Conservation (phyloP, 768 basidiomycete species). For the Calocybe gangraenosa region DNA sequence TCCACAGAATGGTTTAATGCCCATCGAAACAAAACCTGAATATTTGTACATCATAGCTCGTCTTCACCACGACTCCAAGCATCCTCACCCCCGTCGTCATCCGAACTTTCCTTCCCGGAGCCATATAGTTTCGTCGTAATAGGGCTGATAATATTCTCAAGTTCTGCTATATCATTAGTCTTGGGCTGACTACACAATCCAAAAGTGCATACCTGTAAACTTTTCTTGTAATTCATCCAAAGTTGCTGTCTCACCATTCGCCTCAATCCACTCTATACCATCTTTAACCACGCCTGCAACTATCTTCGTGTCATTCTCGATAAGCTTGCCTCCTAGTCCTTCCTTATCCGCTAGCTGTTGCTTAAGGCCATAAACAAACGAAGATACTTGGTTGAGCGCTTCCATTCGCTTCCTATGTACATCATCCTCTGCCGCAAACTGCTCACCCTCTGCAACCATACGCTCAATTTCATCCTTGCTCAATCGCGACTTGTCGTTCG, state of each 20-base stretch:
- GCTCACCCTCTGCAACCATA: conserved; percentile 52
- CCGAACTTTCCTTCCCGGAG: neutral
- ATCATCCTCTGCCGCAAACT: conserved; percentile 30
- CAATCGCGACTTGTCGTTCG: conserved; percentile 64
- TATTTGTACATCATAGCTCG: conserved; percentile 2
- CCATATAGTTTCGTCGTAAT: conserved; percentile 24
- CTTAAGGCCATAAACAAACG: conserved; percentile 65
- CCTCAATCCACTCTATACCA: conserved; percentile 73
- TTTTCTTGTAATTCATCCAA: conserved; percentile 81
- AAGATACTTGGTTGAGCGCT: conserved; percentile 54
- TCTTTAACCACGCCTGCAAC: conserved; percentile 64
- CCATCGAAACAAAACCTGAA: neutral
- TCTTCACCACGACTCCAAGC: conserved; percentile 3
- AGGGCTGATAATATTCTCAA: conserved; percentile 20
- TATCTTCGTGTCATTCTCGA: conserved; percentile 52
- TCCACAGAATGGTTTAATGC: neutral
- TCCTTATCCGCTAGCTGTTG: conserved; percentile 65
- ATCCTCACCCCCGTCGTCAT: conserved; percentile 1
- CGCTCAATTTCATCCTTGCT: conserved; percentile 52
- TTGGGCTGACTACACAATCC: neutral
- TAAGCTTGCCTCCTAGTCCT: conserved; percentile 69
- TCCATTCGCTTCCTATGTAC: conserved; percentile 17
- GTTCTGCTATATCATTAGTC: conserved; percentile 16
- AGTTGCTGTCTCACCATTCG: conserved; percentile 54
- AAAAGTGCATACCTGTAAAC: conserved; percentile 34